These are phyloP conservation scores for Scolecobasidium constrictum DNA, from an alignment of 2,329 filamentous ascomycete species.

Conservation along the genomic window DNA sequence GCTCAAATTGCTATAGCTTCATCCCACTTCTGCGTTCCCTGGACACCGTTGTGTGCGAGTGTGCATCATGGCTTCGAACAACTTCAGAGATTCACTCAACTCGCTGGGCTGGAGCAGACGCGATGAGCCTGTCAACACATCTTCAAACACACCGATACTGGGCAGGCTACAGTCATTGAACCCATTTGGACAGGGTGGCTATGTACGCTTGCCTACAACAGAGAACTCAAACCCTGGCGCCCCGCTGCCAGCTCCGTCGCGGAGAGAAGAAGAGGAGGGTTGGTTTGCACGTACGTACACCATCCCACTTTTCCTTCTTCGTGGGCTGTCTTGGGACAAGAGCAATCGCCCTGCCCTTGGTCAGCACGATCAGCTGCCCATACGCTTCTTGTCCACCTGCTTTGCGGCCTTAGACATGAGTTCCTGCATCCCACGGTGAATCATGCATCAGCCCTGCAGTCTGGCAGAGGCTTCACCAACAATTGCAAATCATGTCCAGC, in stretches of 20 bases:
- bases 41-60: too few species aligned
- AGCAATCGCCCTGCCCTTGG: too few species aligned
- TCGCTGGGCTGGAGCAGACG: constrained; percentile 89
- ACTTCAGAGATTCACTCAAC: constrained; percentile 90
- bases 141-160: constrained; percentile 60
- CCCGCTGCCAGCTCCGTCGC: constrained; percentile 70
- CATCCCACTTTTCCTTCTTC: constrained; percentile 1
- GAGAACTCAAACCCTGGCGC: constrained; percentile 61
- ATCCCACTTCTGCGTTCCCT: too few species aligned
- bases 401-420: constrained; percentile 10
- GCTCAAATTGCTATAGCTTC: too few species aligned
- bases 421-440: constrained; percentile 29
- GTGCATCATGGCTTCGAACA: constrained; percentile 70
- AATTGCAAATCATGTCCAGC: background rate
- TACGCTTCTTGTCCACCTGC: constrained; percentile 12
- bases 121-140: constrained; percentile 62
- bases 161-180: constrained; percentile 77
- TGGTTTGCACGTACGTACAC: constrained; percentile 82
- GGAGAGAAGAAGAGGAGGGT: constrained; percentile 88
- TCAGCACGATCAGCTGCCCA: constrained; percentile 10
- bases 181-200: constrained; percentile 76
- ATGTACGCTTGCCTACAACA: constrained; percentile 80
- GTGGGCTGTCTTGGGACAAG: too few species aligned
- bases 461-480: background rate
- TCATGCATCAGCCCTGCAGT: constrained; percentile 26